phyloP scores from a whole-genome alignment of 116 monocot genomes.

The Papilionanthe hybrid region DNA sequence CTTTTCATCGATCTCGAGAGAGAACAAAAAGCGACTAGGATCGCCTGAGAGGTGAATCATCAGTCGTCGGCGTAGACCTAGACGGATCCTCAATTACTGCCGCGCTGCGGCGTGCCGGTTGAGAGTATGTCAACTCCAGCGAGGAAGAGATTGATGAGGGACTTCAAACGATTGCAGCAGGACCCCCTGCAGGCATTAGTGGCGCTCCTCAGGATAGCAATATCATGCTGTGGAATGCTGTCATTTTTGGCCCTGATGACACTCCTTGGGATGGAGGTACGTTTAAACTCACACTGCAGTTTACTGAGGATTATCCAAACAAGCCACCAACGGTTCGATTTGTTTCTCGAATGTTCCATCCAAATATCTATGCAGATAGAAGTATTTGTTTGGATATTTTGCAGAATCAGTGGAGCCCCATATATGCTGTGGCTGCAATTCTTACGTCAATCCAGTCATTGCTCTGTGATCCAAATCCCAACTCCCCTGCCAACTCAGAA shows the following conservation, averaged over 20 bases:
- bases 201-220: conserved; percentile 76
- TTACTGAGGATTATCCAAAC: too few relatives aligned
- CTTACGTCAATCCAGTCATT: conserved; percentile 34
- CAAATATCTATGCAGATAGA: too few relatives aligned
- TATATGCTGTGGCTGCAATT: conserved; percentile 11
- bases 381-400: conserved; percentile 16
- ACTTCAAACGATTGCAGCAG: conserved; percentile 73
- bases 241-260: conserved; percentile 58
- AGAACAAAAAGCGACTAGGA: too few relatives aligned
- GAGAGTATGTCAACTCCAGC: conserved; percentile 67
- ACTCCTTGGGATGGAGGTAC: conserved; percentile 44
- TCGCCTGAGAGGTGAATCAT: too few relatives aligned
- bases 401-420: conserved; percentile 17
- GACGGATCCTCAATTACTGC: too few relatives aligned
- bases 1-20: too few relatives aligned
- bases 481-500: conserved; percentile 61
- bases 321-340: too few relatives aligned
- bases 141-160: conserved; percentile 77
- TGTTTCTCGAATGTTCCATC: too few relatives aligned
- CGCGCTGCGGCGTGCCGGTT: too few relatives aligned
- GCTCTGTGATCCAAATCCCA: conserved; percentile 63
- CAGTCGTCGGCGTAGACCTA: too few relatives aligned
- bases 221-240: conserved; percentile 82
- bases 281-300: too few relatives aligned
- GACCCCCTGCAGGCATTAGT: too few relatives aligned